Base-by-base conservation (phyloP, 1,284 basidiomycete species). In the Malassezia obtusa region DNA sequence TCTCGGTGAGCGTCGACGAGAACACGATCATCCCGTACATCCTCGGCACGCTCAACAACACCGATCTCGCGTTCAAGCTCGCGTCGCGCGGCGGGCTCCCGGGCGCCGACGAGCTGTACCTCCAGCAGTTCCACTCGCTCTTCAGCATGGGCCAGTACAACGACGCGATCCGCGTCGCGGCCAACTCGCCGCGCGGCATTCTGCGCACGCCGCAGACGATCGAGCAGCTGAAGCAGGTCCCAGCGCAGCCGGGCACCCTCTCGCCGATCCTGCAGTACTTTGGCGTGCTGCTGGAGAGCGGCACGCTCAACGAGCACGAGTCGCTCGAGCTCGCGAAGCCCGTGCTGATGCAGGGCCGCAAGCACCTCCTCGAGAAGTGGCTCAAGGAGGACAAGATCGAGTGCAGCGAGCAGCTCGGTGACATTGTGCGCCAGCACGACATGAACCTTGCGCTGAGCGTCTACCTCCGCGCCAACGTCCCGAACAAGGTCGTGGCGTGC, bases 311-410 rank as follows among this genome's bases (percentile, higher is more conserved):
- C 78, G 90, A 92, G 75, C 82, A 86, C 32, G 94, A 99, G 76
- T 94, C 89, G 31, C 78, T 99, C 40, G 94, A 99, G 76, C 83
- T 99, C 38, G 92, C 94, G 0, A 84, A 89, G 48, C 94, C 94
- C 21, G 94, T 99, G 12, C 79, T 99, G 45, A 85, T 89, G 66
- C 94, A 99, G 78, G 90, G 90, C 50, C 84, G 91, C 71, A 98
- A 99, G 78, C 90, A 96, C 71, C 79, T 98, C 40, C 80, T 99
- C 24, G 94, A 99, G 78, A 98, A 98, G 74, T 99, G 94, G 94
- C 78, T 98, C 62, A 99, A 99, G 78, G 94, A 98, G 80, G 95
- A 95, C 79, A 99, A 98, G 82, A 84, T 99, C 61, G 92, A 94
- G 59, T 98, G 94, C 79, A 89, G 86, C 69, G 94, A 98, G 77